These are phyloP conservation scores for Beauveria bassiana DNA, from an alignment of 2,329 filamentous ascomycete species.

Conservation along the genomic window DNA sequence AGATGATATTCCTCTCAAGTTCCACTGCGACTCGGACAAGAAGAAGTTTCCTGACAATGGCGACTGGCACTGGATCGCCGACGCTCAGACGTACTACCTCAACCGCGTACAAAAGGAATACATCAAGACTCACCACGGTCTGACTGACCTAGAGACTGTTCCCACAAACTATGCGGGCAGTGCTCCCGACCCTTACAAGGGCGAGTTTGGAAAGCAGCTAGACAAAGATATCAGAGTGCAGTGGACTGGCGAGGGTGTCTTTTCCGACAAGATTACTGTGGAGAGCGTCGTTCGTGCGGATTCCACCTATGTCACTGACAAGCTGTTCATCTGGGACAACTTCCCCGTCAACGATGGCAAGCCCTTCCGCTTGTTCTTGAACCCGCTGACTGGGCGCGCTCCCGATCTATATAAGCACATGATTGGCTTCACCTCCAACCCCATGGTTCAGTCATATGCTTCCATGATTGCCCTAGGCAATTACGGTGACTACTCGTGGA, in stretches of 20 bases:
- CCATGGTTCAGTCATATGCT: constrained; percentile 15
- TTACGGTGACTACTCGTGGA: constrained; percentile 15
- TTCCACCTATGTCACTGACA: constrained; percentile 13
- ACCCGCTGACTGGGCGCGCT: constrained; percentile 11
- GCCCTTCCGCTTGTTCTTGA: constrained; percentile 12
- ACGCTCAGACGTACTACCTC: constrained; percentile 13
- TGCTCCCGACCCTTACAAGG: constrained; percentile 11
- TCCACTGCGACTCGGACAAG: constrained; percentile 13
- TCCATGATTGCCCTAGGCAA: constrained; percentile 13
- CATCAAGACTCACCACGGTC: constrained; percentile 10
- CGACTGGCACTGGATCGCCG: constrained; percentile 10
- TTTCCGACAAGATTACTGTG: constrained; percentile 12
- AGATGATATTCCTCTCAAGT: constrained; percentile 13
- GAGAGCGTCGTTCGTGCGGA: constrained; percentile 11
- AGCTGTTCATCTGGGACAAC: constrained; percentile 16
- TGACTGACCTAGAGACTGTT: constrained; percentile 13
- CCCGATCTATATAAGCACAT: constrained; percentile 12
- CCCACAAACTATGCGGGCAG: constrained; percentile 14
- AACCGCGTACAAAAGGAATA: constrained; percentile 14
- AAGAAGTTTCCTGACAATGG: constrained; percentile 2
- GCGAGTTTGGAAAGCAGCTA: constrained; percentile 11
- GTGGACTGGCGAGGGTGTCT: constrained; percentile 14
- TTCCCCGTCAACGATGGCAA: constrained; percentile 14
- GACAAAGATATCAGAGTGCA: constrained; percentile 12
- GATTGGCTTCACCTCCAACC: constrained; percentile 15